These are phyloP conservation scores for Didymella segeticola DNA, from an alignment of 2,329 filamentous ascomycete genomes.

Conservation along the genomic window DNA sequence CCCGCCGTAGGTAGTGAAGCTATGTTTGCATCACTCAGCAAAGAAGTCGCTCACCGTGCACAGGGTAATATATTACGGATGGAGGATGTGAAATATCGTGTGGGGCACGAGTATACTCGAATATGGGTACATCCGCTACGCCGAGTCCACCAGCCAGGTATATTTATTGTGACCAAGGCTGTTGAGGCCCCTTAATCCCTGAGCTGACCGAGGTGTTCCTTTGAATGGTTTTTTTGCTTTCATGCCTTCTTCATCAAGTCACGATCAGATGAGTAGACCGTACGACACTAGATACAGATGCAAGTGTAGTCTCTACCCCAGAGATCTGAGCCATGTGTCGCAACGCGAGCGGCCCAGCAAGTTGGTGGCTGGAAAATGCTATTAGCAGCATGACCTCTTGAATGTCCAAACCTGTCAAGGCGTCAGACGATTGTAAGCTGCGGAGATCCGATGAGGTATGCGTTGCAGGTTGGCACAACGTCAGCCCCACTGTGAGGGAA, in stretches of 20 bases:
- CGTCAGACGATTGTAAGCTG: slow-evolving; percentile 2
- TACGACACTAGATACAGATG: slow-evolving; percentile 1
- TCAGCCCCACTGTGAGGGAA: slow-evolving; percentile 10
- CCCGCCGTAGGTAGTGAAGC: slow-evolving; percentile 19
- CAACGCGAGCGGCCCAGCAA: background rate
- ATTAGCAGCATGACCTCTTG: background rate
- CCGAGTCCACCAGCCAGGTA: slow-evolving; percentile 2
- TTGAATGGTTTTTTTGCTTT: too few relatives aligned
- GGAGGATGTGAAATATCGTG: slow-evolving; percentile 1
- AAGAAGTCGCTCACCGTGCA: background rate
- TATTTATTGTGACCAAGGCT: background rate
- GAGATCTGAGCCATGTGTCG: background rate
- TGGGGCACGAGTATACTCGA: slow-evolving; percentile 2
- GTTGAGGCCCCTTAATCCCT: background rate
- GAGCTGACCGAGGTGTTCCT: slow-evolving; percentile 3
- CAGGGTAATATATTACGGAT: background rate
- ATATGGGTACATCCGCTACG: slow-evolving; percentile 8
- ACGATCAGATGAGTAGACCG: background rate
- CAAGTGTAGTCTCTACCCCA: slow-evolving; percentile 1
- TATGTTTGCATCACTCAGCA: background rate
- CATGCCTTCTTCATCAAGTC: background rate
- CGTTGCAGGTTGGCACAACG: slow-evolving; percentile 4
- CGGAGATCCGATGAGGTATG: slow-evolving; percentile 6
- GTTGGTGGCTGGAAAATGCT: slow-evolving; percentile 2
- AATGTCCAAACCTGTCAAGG: background rate